Conservation (phyloP, 257 asterid genomes). For the Solanum corneliomulleri region DNA sequence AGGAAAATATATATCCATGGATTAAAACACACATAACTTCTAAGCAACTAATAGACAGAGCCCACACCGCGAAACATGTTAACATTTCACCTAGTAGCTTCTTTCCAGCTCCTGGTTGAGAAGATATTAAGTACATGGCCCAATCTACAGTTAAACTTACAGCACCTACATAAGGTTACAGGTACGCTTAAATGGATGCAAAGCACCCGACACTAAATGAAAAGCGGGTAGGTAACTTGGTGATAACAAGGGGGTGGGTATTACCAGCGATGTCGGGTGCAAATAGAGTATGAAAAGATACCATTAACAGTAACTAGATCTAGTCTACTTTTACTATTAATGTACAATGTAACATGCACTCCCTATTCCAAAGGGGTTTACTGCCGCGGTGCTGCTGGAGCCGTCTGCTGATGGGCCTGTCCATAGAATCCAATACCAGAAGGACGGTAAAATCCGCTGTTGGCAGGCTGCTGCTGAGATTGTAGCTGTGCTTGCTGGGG, state of each 20-base stretch:
- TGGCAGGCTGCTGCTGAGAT: conserved; percentile 18
- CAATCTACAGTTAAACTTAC: neutral
- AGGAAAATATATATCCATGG: neutral
- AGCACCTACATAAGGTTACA: neutral
- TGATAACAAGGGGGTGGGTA: neutral
- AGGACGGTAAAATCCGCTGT: conserved; percentile 61
- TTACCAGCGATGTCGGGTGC: neutral
- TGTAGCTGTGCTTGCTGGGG: conserved; percentile 19
- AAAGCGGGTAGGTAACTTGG: neutral
- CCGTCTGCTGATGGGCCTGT: conserved; percentile 69
- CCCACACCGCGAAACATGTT: neutral
- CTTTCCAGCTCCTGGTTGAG: neutral
- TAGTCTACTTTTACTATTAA: conserved; percentile 15
- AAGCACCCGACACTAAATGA: neutral
- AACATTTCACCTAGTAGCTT: neutral
- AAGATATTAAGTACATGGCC: neutral
- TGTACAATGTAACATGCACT: conserved; percentile 22
- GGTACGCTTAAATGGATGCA: neutral
- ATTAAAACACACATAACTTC: neutral
- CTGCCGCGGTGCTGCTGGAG: conserved; percentile 81
- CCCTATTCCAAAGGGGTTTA: conserved; percentile 18
- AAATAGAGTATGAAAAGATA: neutral
- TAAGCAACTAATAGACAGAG: neutral
- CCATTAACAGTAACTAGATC: neutral
- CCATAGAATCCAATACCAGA: conserved; percentile 78